These are phyloP conservation scores for Bathelium albidoporum DNA, from an alignment of 495 filamentous ascomycete species.

Conservation along the genomic window DNA sequence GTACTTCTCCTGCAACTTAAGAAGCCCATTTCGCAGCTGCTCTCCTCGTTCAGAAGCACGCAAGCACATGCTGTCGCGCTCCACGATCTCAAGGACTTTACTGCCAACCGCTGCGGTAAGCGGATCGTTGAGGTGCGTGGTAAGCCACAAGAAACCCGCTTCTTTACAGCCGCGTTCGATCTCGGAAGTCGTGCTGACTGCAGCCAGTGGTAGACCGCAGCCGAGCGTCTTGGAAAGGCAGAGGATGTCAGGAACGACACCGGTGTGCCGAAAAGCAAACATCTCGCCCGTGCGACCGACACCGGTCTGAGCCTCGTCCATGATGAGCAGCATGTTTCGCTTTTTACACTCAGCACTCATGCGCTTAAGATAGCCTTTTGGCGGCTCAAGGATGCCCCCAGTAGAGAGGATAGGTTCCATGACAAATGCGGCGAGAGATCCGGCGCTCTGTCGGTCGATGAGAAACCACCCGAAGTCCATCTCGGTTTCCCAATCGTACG, in stretches of 20 bases:
- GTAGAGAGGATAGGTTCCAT: slow-evolving; percentile 45
- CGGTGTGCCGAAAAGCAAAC: slow-evolving; percentile 41
- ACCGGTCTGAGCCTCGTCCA: slow-evolving; percentile 48
- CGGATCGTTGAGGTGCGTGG: slow-evolving; percentile 45
- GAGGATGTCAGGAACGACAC: slow-evolving; percentile 43
- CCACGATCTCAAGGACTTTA: slow-evolving; percentile 47
- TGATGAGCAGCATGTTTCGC: slow-evolving; percentile 43
- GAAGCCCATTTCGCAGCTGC: slow-evolving; percentile 34
- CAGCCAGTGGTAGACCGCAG: slow-evolving; percentile 42
- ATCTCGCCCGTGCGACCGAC: slow-evolving; percentile 42
- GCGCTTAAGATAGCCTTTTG: slow-evolving; percentile 38
- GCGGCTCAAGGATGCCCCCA: slow-evolving; percentile 40
- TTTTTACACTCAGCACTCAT: slow-evolving; percentile 39
- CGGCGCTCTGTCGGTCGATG: slow-evolving; percentile 42
- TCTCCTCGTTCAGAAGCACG: slow-evolving; percentile 33
- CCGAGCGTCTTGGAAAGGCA: slow-evolving; percentile 46
- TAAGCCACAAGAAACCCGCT: slow-evolving; percentile 32
- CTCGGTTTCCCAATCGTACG: slow-evolving; percentile 48
- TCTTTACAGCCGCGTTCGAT: slow-evolving; percentile 36
- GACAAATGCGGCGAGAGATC: slow-evolving; percentile 46
- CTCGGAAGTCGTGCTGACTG: slow-evolving; percentile 39
- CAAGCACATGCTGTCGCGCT: slow-evolving; percentile 38
- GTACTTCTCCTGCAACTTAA: slow-evolving; percentile 36
- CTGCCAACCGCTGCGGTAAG: slow-evolving; percentile 44
- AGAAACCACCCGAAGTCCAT: slow-evolving; percentile 44